Evolutionary conservation across 2,329 filamentous ascomycete genomes (phyloP), one percentile per base, ranked within the genome.

Genomic region (Ophioceras dolichostomum): DNA sequence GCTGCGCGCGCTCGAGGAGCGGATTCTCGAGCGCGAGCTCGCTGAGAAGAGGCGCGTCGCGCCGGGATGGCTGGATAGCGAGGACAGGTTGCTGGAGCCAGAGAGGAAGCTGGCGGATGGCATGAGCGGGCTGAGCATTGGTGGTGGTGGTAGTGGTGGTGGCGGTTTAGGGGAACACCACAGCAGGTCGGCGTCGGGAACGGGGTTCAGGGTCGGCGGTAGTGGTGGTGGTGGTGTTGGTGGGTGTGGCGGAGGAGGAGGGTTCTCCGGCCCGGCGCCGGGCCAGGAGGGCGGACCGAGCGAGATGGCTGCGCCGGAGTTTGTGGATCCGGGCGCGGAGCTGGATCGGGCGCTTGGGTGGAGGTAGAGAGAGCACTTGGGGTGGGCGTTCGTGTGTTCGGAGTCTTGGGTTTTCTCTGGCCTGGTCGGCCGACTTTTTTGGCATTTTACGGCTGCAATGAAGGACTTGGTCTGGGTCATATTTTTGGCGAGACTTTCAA

Each of bases 31-130:
- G 28, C 65, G 78, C 40, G 83, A 88, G 44, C 61, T 88, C 43
- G 80, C 79, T 4, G 83, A 88, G 71, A 89, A 87, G 68, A 67
- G 85, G 46, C 65, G 82, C 38, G 70, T 87, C 14, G 84, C 84
- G 10, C 84, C 83, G 0, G 83, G 84, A 1, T 91, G 83, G 80
- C 59, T 89, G 47, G 83, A 89, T 49, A 82, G 80, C 47, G 78
- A 84, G 39, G 70, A 73, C 36, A 64, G 76, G 37, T 60, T 89
- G 34, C 56, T 89, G 36, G 70, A 82, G 57, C 83, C 83, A 0
- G 75, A 81, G 59, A 70, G 65, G 48, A 60, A 14, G 35, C 35
- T 37, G 19, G 19, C 35, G 3, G 35, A 37, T 4, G 35, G 35
- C 13, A 32, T 58, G 22, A 48, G 54, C 1, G 50, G 41, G 7